Evolutionary conservation across 495 filamentous ascomycete genomes (phyloP).

Genomic region (Aspergillus homomorphus): DNA sequence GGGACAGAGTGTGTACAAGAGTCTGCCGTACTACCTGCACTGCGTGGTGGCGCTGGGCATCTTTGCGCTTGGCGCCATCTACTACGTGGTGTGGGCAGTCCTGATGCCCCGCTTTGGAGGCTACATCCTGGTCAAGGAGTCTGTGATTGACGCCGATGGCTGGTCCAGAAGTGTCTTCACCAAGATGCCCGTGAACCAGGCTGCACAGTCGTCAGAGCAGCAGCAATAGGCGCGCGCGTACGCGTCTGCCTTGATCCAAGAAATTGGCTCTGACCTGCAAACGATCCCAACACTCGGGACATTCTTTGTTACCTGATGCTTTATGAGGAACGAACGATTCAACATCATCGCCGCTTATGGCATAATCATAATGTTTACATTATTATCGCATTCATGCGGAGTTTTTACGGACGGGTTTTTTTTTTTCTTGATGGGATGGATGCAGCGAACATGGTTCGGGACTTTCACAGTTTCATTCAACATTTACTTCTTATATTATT

Average conservation of each 20-base stretch:
- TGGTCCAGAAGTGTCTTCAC: slow-evolving; percentile 43
- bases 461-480: slow-evolving; percentile 2
- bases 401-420: slow-evolving; percentile 7
- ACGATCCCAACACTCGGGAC: not conserved
- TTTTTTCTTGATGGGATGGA: not conserved
- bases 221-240: not conserved
- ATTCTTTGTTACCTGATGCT: not conserved
- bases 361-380: slow-evolving; percentile 16
- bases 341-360: slow-evolving; percentile 14
- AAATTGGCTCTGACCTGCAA: not conserved
- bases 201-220: slow-evolving; percentile 2
- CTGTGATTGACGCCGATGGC: slow-evolving; percentile 56
- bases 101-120: slow-evolving; percentile 48
- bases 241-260: not conserved
- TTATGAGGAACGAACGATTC: slow-evolving; percentile 18
- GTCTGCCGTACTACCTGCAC: slow-evolving; percentile 65
- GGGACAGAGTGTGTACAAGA: slow-evolving; percentile 56
- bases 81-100: slow-evolving; percentile 57
- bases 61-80: slow-evolving; percentile 53
- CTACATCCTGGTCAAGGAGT: slow-evolving; percentile 60
- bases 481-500: not conserved
- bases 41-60: slow-evolving; percentile 55
- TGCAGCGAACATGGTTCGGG: not conserved
- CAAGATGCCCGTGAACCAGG: slow-evolving; percentile 22
- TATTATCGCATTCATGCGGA: slow-evolving; percentile 10